Percentiles rank a stretch among this genome's conserved stretches.
Evolutionary conservation across 2,329 filamentous ascomycete genomes (phyloP).

Genomic region (Pseudonectria foliicola): DNA sequence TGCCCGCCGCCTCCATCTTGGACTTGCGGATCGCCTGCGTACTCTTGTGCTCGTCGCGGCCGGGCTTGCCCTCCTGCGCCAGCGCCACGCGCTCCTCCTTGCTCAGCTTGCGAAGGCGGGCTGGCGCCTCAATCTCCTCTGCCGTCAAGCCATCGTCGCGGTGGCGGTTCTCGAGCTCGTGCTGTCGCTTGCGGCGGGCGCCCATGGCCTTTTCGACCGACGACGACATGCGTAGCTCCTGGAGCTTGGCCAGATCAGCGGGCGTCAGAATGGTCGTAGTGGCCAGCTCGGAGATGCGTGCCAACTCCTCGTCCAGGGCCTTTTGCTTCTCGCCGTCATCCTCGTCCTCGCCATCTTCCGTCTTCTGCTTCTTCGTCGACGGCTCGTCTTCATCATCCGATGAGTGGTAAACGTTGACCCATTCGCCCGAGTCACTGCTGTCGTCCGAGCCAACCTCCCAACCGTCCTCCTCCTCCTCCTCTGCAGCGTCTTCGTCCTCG

Average conservation of each 20-base stretch:
- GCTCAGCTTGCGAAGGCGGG: constrained; percentile 72
- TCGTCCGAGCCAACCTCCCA: constrained; percentile 57
- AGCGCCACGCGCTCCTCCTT: constrained; percentile 84
- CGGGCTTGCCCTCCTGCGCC: constrained; percentile 74
- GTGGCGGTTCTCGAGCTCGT: constrained; percentile 51
- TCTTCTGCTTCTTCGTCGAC: constrained; percentile 40
- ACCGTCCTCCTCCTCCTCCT: constrained; percentile 46
- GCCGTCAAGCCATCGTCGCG: constrained; percentile 85
- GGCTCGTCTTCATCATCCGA: constrained; percentile 73
- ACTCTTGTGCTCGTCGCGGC: constrained; percentile 73
- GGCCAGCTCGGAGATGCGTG: constrained; percentile 66
- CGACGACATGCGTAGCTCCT: constrained; percentile 73
- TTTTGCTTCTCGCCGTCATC: constrained; percentile 37
- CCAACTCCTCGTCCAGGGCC: constrained; percentile 31
- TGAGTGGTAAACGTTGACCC: constrained; percentile 85
- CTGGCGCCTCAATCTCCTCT: constrained; percentile 82
- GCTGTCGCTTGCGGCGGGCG: constrained; percentile 36
- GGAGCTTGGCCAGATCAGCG: constrained; percentile 89
- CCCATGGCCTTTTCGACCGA: constrained; percentile 59
- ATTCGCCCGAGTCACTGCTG: constrained; percentile 70
- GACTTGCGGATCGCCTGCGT: constrained; percentile 78
- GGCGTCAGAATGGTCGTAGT: constrained; percentile 92
- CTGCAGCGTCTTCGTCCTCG: constrained; percentile 51
- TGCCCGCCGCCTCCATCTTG: constrained; percentile 82
- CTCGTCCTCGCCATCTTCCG: constrained; percentile 26